These are phyloP conservation scores for Maudiozyma serrabonitensis DNA, from an alignment of 805 yeast species.

Conservation along the genomic window DNA sequence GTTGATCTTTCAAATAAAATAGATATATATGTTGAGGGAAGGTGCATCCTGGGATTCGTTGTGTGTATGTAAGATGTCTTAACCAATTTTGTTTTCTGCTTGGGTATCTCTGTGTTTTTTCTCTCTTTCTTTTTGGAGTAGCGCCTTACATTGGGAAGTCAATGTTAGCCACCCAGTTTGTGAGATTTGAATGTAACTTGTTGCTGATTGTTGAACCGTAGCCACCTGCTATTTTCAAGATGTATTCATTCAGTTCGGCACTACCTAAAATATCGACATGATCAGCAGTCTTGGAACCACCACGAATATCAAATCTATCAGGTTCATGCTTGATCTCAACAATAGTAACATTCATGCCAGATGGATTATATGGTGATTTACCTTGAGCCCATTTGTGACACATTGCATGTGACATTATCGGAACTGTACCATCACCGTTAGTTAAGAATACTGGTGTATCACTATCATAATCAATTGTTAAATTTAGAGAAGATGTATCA, in stretches of 20 bases:
- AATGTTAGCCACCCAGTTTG: constrained; percentile 50
- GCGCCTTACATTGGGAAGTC: constrained; percentile 31
- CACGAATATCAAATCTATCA: constrained; percentile 85
- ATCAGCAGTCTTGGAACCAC: constrained; percentile 96
- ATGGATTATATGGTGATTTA: constrained; percentile 68
- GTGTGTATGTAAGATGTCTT: no score
- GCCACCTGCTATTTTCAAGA: constrained; percentile 77
- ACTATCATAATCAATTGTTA: constrained; percentile 60
- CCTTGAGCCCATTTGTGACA: constrained; percentile 83
- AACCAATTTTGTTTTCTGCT: neutral
- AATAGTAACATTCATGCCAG: constrained; percentile 55
- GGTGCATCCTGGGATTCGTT: no score
- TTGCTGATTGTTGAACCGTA: constrained; percentile 58
- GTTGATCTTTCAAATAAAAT: no score
- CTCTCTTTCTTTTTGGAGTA: neutral
- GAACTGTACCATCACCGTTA: constrained; percentile 95
- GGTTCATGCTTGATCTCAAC: constrained; percentile 94
- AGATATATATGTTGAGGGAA: no score
- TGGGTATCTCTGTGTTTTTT: neutral
- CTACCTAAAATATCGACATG: constrained; percentile 95
- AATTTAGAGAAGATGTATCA: constrained; percentile 40
- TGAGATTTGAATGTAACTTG: constrained; percentile 46
- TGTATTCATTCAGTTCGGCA: constrained; percentile 80
- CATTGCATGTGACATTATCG: constrained; percentile 76
- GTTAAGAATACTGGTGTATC: constrained; percentile 63